phyloP scores from a whole-genome alignment of 257 asterid genomes.

The Cinchona pubescens region DNA sequence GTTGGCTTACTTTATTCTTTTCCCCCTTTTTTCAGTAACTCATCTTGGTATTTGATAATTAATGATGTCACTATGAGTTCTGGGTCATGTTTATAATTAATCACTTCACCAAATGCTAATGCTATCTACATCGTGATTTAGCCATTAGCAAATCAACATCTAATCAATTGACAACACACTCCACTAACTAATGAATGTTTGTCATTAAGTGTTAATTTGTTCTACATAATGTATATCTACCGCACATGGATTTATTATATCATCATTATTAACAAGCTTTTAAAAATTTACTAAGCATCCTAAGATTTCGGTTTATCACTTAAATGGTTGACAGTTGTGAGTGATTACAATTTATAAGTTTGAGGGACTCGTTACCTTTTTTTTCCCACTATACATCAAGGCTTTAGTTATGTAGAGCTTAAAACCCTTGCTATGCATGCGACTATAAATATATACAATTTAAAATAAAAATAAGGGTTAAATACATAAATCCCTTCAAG shows the following conservation, averaged over 20 bases:
- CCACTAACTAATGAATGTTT: not conserved
- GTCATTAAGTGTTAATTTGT: not conserved
- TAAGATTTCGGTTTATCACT: too few species aligned
- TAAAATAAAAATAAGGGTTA: too few species aligned
- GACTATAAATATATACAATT: too few species aligned
- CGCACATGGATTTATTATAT: not conserved
- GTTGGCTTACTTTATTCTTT: not conserved
- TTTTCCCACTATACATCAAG: not conserved
- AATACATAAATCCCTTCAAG: too few species aligned
- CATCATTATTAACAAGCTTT: not conserved
- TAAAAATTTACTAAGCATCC: not conserved
- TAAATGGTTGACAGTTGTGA: constrained; percentile 31
- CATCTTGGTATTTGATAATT: not conserved
- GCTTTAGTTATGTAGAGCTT: too few species aligned
- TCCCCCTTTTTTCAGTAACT: not conserved
- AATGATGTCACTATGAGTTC: not conserved
- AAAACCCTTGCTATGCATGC: too few species aligned
- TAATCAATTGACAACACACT: not conserved
- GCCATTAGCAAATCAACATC: constrained; percentile 18
- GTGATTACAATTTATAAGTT: not conserved
- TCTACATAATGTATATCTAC: not conserved
- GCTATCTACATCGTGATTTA: constrained; percentile 32
- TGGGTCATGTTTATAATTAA: constrained; percentile 10
- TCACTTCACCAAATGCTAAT: constrained; percentile 28
- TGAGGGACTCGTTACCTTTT: not conserved